A percentile compares a stretch with the other conserved stretches of the same genome.
These are phyloP conservation scores for Fomitopsis pinicola DNA, from an alignment of 1,284 basidiomycete genomes.

Conservation along the genomic window DNA sequence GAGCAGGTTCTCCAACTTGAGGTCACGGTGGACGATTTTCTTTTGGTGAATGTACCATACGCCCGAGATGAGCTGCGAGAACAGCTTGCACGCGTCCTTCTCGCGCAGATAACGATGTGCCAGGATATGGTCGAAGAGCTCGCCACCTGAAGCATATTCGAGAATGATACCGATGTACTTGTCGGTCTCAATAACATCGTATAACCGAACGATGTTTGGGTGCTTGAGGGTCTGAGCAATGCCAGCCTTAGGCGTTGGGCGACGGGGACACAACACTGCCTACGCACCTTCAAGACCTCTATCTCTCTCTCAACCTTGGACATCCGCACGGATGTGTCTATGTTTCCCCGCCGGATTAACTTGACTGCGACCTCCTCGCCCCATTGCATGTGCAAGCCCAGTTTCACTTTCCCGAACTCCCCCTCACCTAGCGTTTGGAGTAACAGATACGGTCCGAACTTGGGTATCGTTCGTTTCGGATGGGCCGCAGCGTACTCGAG, in stretches of 20 bases:
- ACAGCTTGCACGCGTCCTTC: conserved; percentile 92
- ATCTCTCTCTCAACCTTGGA: conserved; percentile 98
- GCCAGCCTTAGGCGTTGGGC: conserved; percentile 5
- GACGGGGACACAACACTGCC: conserved; percentile 10
- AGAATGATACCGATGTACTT: conserved; percentile 99
- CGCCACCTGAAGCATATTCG: conserved; percentile 97
- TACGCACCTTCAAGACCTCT: conserved; percentile 86
- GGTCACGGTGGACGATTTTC: conserved; percentile 98
- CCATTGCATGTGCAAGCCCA: conserved; percentile 92
- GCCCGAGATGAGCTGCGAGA: conserved; percentile 97
- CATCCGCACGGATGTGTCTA: conserved; percentile 85
- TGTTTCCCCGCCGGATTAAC: conserved; percentile 90
- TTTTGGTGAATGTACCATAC: conserved; percentile 99
- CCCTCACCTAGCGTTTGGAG: conserved; percentile 96
- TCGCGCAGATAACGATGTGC: conserved; percentile 97
- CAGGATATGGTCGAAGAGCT: conserved; percentile 98
- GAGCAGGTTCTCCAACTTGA: conserved; percentile 97
- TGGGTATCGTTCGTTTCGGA: conserved; percentile 82
- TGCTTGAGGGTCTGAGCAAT: conserved; percentile 80
- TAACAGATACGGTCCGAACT: conserved; percentile 93
- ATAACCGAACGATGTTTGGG: conserved; percentile 96
- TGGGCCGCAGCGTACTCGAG: conserved; percentile 82
- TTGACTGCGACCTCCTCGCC: conserved; percentile 99
- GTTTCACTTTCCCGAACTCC: conserved; percentile 99
- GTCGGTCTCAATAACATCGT: conserved; percentile 99